These are phyloP conservation scores for Komagataella ulmi DNA, from an alignment of 805 yeast genomes.

Conservation along the genomic window DNA sequence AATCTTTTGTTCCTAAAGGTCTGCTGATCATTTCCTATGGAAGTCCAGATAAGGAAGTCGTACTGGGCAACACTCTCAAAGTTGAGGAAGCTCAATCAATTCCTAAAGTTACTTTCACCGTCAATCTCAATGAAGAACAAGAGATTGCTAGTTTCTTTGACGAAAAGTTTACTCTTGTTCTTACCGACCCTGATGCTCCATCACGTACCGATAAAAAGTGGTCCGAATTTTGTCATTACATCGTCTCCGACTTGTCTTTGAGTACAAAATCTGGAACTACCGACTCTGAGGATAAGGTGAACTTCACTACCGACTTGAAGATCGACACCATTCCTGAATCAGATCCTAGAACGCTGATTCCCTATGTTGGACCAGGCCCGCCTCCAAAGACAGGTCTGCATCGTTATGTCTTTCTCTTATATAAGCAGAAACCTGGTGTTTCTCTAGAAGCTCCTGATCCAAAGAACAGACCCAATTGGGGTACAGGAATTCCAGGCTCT, in stretches of 20 bases:
- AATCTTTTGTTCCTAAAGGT: constrained; percentile 27
- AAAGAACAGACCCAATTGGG: constrained; percentile 64
- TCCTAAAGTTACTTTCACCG: constrained; percentile 58
- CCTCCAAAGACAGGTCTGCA: constrained; percentile 79
- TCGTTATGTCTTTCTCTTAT: constrained; percentile 70
- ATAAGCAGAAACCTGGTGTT: constrained; percentile 42
- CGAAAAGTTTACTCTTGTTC: constrained; percentile 55
- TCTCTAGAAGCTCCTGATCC: constrained; percentile 21
- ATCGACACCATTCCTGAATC: constrained; percentile 9
- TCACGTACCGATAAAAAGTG: constrained; percentile 69
- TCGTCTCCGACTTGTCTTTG: constrained; percentile 40
- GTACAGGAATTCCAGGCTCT: constrained; percentile 66
- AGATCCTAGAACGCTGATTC: constrained; percentile 18
- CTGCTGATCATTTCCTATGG: constrained; percentile 54
- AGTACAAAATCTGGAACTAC: constrained; percentile 22
- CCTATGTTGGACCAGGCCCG: constrained; percentile 82
- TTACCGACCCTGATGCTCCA: constrained; percentile 95
- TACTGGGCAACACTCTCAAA: constrained; percentile 64
- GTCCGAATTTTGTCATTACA: constrained; percentile 79
- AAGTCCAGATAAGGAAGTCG: constrained; percentile 38
- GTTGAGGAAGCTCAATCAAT: constrained; percentile 52
- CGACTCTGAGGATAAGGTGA: constrained; percentile 13
- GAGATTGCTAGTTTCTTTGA: constrained; percentile 26
- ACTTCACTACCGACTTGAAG: constrained; percentile 21
- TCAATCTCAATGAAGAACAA: constrained; percentile 25